Evolutionary conservation across 352 stramenopile genomes (phyloP).

Genomic region (Phytopythium aichiense): DNA sequence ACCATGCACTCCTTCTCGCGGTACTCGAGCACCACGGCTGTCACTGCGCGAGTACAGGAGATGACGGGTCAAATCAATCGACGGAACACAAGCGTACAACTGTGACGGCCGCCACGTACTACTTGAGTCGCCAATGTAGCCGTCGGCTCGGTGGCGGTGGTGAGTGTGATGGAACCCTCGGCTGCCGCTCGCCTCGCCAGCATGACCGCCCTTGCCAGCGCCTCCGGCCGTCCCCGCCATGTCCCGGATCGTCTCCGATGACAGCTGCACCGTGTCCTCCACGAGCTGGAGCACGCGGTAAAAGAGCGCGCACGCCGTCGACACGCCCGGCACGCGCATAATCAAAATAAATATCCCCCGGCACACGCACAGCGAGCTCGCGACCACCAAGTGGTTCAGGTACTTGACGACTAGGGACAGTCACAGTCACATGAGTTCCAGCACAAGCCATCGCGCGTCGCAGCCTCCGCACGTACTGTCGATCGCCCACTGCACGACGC

Average conservation of each 20-base stretch:
- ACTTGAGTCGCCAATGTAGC: constrained; percentile 62
- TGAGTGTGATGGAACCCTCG: constrained; percentile 29
- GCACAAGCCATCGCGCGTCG: neutral
- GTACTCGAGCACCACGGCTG: constrained; percentile 83
- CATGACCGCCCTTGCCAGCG: constrained; percentile 12
- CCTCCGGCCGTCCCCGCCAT: constrained; percentile 27
- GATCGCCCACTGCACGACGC: constrained; percentile 67
- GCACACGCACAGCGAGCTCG: constrained; percentile 48
- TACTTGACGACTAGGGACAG: constrained; percentile 34
- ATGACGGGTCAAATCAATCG: neutral
- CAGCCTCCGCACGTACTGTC: constrained; percentile 16
- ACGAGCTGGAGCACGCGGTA: constrained; percentile 66
- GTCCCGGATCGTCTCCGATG: constrained; percentile 16
- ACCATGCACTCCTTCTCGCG: constrained; percentile 83
- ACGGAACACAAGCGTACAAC: neutral
- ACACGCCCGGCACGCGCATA: constrained; percentile 70
- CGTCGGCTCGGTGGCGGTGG: constrained; percentile 28
- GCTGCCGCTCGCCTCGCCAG: constrained; percentile 7
- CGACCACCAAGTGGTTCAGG: constrained; percentile 50
- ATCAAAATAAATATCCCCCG: constrained; percentile 71
- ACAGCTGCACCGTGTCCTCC: constrained; percentile 57
- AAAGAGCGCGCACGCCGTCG: constrained; percentile 61
- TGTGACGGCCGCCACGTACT: constrained; percentile 31
- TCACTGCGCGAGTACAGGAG: constrained; percentile 36
- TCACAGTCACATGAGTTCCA: neutral